Conservation (phyloP, 257 asterid species). For the Petrea volubilis region DNA sequence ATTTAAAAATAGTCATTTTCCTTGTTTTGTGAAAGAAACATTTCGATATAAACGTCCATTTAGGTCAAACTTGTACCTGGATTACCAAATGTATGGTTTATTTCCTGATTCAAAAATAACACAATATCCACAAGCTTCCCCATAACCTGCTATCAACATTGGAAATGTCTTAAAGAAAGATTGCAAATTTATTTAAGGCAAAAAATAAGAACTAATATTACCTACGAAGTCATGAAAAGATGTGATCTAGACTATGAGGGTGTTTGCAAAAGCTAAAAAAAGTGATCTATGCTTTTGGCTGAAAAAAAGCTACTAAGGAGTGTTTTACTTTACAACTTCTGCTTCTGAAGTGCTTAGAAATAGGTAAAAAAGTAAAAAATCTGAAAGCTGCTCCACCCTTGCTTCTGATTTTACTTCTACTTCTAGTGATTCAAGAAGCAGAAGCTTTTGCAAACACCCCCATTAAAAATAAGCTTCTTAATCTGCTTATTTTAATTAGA, state of each 20-base stretch:
- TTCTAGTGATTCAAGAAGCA: too few species aligned
- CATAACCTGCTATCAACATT: conserved; percentile 56
- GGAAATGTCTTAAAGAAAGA: conserved; percentile 11
- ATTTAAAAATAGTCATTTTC: background rate
- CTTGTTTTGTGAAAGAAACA: background rate
- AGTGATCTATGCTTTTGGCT: too few species aligned
- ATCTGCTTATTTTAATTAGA: background rate
- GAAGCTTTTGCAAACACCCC: too few species aligned
- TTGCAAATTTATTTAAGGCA: background rate
- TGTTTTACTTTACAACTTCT: too few species aligned
- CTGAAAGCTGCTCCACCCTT: too few species aligned
- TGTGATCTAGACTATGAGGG: background rate
- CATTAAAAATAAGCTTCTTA: background rate
- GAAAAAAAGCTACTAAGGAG: too few species aligned
- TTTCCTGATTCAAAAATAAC: conserved; percentile 70
- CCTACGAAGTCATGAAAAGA: background rate
- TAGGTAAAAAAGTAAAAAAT: too few species aligned
- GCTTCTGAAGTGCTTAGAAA: too few species aligned
- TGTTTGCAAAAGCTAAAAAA: too few species aligned
- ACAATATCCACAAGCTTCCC: conserved; percentile 79
- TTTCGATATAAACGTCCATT: background rate
- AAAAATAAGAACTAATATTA: background rate
- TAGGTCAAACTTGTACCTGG: conserved; percentile 53
- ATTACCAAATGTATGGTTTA: conserved; percentile 49
- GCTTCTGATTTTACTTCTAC: too few species aligned